phyloP scores from a whole-genome alignment of 2,329 filamentous ascomycete species.

The Chrysoporthe austroafricana region DNA sequence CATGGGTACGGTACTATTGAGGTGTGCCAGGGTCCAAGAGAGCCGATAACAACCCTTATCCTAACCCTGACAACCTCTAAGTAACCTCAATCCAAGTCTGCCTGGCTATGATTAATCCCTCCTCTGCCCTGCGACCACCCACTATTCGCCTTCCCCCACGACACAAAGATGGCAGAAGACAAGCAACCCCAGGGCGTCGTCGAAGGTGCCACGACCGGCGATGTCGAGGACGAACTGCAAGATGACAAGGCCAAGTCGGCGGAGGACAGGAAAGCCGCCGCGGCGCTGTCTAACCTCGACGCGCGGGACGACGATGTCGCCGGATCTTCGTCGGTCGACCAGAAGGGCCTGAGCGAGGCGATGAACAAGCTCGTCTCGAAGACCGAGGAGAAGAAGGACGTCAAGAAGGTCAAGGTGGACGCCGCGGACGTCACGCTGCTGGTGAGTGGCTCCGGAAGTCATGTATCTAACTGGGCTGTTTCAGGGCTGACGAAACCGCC shows the following conservation, averaged over 20 bases:
- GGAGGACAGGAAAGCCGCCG: conserved; percentile 77
- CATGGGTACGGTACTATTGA: too few species aligned
- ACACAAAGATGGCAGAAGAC: conserved; percentile 59
- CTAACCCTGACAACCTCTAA: conserved; percentile 8
- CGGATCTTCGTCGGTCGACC: conserved; percentile 62
- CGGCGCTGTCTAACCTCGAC: conserved; percentile 73
- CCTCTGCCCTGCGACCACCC: conserved; percentile 6
- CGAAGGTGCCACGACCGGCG: conserved; percentile 63
- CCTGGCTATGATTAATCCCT: not conserved
- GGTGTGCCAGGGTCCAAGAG: not conserved
- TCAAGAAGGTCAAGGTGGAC: conserved; percentile 74
- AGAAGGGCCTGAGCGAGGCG: conserved; percentile 71
- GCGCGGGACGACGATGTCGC: conserved; percentile 50
- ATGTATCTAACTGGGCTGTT: not conserved
- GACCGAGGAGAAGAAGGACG: conserved; percentile 47
- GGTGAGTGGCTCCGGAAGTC: conserved; percentile 48
- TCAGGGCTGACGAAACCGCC: not conserved
- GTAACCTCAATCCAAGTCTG: not conserved
- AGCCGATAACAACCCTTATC: conserved; percentile 10
- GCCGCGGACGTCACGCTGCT: conserved; percentile 70
- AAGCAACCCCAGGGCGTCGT: conserved; percentile 61
- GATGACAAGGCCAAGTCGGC: conserved; percentile 61
- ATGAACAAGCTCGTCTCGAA: conserved; percentile 62
- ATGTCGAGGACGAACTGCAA: conserved; percentile 60
- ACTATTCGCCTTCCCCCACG: not conserved